Percentiles rank a stretch among this genome's conserved stretches.
Evolutionary conservation across 305 asterid species (phyloP).

Genomic region (Fraxinus dipetala): DNA sequence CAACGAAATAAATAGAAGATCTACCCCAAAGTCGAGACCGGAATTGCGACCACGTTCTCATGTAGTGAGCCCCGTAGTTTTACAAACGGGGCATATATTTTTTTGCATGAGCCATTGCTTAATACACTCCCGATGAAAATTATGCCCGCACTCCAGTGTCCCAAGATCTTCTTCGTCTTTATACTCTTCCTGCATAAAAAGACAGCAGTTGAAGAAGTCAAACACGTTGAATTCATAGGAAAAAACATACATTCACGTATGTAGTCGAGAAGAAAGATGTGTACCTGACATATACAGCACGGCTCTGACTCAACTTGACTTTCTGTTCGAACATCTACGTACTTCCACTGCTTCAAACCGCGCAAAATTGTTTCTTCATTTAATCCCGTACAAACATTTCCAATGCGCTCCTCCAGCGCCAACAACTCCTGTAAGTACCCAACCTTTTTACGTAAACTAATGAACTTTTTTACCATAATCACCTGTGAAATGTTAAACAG

Average conservation of each 20-base stretch:
- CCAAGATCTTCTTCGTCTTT: slow-evolving; percentile 35
- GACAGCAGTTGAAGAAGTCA: not conserved
- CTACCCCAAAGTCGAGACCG: not conserved
- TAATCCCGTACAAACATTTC: slow-evolving; percentile 80
- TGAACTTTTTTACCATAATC: not conserved
- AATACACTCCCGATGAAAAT: slow-evolving; percentile 37
- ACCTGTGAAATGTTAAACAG: not conserved
- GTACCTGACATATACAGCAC: slow-evolving; percentile 93
- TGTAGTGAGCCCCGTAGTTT: slow-evolving; percentile 38
- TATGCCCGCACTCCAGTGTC: slow-evolving; percentile 47
- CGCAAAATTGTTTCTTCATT: slow-evolving; percentile 56
- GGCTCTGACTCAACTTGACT: slow-evolving; percentile 55
- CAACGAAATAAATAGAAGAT: not conserved
- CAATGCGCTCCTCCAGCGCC: slow-evolving; percentile 89
- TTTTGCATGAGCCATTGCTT: slow-evolving; percentile 48
- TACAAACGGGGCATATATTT: slow-evolving; percentile 46
- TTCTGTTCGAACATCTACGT: slow-evolving; percentile 23
- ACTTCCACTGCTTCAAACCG: slow-evolving; percentile 56
- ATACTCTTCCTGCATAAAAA: slow-evolving; percentile 42
- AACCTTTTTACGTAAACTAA: not conserved
- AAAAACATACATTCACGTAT: not conserved
- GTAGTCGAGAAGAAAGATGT: slow-evolving; percentile 1
- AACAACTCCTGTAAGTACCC: slow-evolving; percentile 61
- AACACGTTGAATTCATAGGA: not conserved
- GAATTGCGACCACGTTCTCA: slow-evolving; percentile 10